These are phyloP conservation scores for Leccinum cinnamomeum DNA, from an alignment of 1,284 basidiomycete genomes.

Conservation along the genomic window DNA sequence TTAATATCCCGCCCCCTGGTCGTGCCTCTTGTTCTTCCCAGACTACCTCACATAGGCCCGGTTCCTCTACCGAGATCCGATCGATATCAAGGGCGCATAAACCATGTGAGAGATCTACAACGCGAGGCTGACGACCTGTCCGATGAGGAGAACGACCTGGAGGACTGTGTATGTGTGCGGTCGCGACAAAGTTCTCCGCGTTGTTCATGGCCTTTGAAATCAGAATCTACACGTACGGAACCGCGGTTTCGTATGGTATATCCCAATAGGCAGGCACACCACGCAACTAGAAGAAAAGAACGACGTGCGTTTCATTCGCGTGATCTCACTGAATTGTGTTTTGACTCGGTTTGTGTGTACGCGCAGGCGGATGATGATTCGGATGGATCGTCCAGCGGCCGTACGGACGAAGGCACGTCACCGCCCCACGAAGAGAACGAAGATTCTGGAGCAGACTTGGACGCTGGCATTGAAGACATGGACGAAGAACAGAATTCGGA, in stretches of 20 bases:
- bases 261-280: conserved; percentile 69
- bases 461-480: conserved; percentile 71
- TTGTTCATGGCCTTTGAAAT: conserved; percentile 1
- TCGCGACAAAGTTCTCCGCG: background rate
- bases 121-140: conserved; percentile 83
- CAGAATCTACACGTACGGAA: conserved; percentile 61
- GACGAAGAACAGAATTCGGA: conserved; percentile 52
- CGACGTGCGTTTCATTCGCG: conserved; percentile 52
- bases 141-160: conserved; percentile 79
- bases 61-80: conserved; percentile 53
- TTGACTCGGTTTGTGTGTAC: background rate
- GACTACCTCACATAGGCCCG: conserved; percentile 65
- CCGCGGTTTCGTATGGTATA: conserved; percentile 64
- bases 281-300: conserved; percentile 82
- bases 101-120: conserved; percentile 64
- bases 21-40: conserved; percentile 67
- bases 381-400: conserved; percentile 36
- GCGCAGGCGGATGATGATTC: conserved; percentile 47
- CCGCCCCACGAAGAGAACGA: conserved; percentile 56
- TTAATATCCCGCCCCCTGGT: conserved; percentile 58
- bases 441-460: conserved; percentile 58
- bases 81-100: conserved; percentile 53
- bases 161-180: conserved; percentile 56
- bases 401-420: conserved; percentile 44
- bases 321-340: conserved; percentile 2